Percentiles rank a stretch among this genome's conserved stretches.
phyloP scores from a whole-genome alignment of 2,329 filamentous ascomycete species.

The Neonectria coccinea region DNA sequence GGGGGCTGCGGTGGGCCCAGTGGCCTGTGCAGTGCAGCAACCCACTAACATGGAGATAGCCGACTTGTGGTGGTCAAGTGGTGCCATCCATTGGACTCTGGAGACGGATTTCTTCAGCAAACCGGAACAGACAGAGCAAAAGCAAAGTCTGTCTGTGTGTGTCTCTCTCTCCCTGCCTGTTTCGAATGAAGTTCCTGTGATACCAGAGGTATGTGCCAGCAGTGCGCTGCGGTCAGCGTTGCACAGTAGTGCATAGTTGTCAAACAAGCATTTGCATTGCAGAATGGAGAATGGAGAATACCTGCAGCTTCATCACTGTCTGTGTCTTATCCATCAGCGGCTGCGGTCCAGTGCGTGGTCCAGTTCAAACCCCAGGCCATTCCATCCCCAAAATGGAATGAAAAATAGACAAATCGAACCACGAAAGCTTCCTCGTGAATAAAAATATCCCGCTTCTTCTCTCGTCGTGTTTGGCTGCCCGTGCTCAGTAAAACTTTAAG shows the following conservation, averaged over 20 bases:
- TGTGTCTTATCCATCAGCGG: not conserved
- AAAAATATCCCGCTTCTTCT: not conserved
- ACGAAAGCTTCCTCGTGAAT: not conserved
- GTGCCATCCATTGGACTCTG: not conserved
- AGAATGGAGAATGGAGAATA: not conserved
- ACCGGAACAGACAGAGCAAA: not conserved
- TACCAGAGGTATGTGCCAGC: not conserved
- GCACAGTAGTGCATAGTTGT: not conserved
- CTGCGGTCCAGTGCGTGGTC: not conserved
- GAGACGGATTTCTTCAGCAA: not conserved
- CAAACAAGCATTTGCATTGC: no score
- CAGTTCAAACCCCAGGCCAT: not conserved
- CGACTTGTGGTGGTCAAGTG: not conserved
- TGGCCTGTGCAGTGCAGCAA: not conserved
- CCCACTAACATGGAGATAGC: not conserved
- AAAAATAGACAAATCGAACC: not conserved
- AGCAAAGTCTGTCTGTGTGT: no score
- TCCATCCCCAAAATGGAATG: conserved; percentile 1
- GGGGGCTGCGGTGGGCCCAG: not conserved
- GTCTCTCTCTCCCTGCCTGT: no score
- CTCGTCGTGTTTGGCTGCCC: not conserved
- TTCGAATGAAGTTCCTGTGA: not conserved
- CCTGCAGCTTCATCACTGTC: not conserved
- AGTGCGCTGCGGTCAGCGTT: not conserved
- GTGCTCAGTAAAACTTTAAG: not conserved